A percentile compares a stretch with the other conserved stretches of the same genome.
Evolutionary conservation across 2,329 filamentous ascomycete genomes (phyloP).

Genomic region (Hypomyces perniciosus): DNA sequence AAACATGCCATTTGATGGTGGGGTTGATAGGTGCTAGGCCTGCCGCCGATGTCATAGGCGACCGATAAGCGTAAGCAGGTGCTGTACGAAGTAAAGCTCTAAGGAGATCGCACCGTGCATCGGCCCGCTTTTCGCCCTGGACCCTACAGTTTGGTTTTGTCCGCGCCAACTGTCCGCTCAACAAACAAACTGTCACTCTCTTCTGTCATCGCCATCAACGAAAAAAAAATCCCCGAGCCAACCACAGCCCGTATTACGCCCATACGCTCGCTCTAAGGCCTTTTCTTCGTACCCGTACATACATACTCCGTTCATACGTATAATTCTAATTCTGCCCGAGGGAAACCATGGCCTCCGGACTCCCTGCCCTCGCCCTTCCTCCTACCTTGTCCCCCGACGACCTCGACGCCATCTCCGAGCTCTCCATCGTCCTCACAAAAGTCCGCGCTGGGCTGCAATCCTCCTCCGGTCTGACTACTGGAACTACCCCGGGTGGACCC

Average conservation of each 20-base stretch:
- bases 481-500: constrained; percentile 31
- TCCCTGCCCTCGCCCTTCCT: constrained; percentile 47
- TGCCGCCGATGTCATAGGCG: constrained; percentile 8
- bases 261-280: background rate
- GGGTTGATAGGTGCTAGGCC: constrained; percentile 7
- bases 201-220: constrained; percentile 1
- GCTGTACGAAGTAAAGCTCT: background rate
- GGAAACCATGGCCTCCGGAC: constrained; percentile 24
- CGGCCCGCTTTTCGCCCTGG: constrained; percentile 6
- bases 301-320: background rate
- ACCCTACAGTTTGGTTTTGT: background rate
- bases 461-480: constrained; percentile 33
- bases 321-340: no score
- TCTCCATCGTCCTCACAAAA: constrained; percentile 70
- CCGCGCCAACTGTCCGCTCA: background rate
- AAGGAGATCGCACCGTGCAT: constrained; percentile 3
- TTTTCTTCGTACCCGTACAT: background rate
- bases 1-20: constrained; percentile 15
- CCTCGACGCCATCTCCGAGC: constrained; percentile 79
- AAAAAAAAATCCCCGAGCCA: constrained; percentile 5
- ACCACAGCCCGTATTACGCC: background rate
- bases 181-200: constrained; percentile 2
- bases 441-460: constrained; percentile 51
- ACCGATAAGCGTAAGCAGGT: constrained; percentile 3
- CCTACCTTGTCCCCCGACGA: constrained; percentile 69